A percentile compares a stretch with the other conserved stretches of the same genome.
Evolutionary conservation across 2,329 filamentous ascomycete species (phyloP).

Genomic region (Lachnum nothofagi): DNA sequence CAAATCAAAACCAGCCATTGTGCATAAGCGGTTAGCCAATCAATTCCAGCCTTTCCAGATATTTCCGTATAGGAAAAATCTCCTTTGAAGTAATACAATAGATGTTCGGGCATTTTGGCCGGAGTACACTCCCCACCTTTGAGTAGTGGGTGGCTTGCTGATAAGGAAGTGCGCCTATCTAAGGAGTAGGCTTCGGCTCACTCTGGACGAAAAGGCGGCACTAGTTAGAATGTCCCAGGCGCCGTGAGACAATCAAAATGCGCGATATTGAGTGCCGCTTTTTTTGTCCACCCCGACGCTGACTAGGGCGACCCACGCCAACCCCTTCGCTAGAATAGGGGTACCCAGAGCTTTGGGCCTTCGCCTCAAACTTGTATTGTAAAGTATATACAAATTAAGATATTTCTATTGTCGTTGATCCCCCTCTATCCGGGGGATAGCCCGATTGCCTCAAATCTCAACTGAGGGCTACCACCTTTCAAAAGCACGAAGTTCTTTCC

Average conservation of each 20-base stretch:
- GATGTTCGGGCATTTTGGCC: background rate
- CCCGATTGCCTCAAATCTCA: conserved; percentile 4
- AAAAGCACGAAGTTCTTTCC: conserved; percentile 12
- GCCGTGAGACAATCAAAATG: no score
- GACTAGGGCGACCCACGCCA: no score
- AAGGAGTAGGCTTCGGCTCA: no score
- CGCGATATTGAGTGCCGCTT: no score
- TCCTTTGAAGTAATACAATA: background rate
- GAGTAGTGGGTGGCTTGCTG: background rate
- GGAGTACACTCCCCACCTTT: conserved; percentile 3
- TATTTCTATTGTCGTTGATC: no score
- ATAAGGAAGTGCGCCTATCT: conserved; percentile 1
- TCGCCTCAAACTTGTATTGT: no score
- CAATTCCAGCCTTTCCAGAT: background rate
- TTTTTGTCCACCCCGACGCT: no score
- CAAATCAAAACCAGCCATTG: conserved; percentile 33
- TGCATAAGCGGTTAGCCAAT: background rate
- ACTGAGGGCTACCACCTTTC: conserved; percentile 4
- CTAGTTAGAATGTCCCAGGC: background rate
- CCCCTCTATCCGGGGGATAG: no score
- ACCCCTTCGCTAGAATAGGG: no score
- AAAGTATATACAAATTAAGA: no score
- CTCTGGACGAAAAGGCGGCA: background rate
- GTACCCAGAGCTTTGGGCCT: no score
- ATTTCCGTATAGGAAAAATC: no score